Percentiles rank a stretch among this genome's conserved stretches.
phyloP scores from a whole-genome alignment of 495 filamentous ascomycete genomes.

The Aspergillus heteromorphus region DNA sequence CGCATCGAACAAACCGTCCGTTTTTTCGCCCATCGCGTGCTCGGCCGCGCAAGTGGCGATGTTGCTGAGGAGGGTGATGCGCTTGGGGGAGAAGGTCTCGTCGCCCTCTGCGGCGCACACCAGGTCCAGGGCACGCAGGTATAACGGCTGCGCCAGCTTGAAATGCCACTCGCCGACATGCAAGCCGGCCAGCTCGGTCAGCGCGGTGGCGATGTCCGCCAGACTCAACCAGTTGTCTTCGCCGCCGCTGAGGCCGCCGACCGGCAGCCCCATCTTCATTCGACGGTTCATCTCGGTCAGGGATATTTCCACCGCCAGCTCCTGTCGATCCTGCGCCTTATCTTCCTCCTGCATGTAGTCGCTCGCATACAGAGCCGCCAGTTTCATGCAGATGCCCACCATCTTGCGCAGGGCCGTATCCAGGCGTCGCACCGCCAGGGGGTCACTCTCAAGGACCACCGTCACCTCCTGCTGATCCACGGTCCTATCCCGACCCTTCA shows the following conservation, averaged over 20 bases:
- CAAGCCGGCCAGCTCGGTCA: constrained; percentile 64
- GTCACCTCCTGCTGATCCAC: constrained; percentile 27
- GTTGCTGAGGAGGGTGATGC: constrained; percentile 55
- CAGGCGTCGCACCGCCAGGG: constrained; percentile 53
- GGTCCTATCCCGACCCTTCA: constrained; percentile 13
- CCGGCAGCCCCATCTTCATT: constrained; percentile 51
- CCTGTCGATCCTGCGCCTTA: constrained; percentile 63
- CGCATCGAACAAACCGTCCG: constrained; percentile 49
- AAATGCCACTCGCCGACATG: constrained; percentile 65
- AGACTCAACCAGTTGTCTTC: constrained; percentile 66
- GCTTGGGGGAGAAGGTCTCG: constrained; percentile 55
- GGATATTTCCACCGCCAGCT: constrained; percentile 78
- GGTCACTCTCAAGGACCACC: constrained; percentile 26
- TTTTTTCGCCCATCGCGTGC: constrained; percentile 25
- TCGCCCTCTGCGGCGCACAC: constrained; percentile 36
- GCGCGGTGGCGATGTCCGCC: constrained; percentile 63
- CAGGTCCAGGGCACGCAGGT: constrained; percentile 72
- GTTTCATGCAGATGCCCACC: constrained; percentile 69
- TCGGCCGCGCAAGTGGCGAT: constrained; percentile 32
- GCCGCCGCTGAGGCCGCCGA: constrained; percentile 31
- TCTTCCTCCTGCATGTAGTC: constrained; percentile 48
- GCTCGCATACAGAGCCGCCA: constrained; percentile 67
- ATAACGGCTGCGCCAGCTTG: constrained; percentile 81
- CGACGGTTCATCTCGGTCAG: constrained; percentile 68
- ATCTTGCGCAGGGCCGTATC: constrained; percentile 66